phyloP scores from a whole-genome alignment of 352 stramenopile species.

The Globisporangium cederbergense region DNA sequence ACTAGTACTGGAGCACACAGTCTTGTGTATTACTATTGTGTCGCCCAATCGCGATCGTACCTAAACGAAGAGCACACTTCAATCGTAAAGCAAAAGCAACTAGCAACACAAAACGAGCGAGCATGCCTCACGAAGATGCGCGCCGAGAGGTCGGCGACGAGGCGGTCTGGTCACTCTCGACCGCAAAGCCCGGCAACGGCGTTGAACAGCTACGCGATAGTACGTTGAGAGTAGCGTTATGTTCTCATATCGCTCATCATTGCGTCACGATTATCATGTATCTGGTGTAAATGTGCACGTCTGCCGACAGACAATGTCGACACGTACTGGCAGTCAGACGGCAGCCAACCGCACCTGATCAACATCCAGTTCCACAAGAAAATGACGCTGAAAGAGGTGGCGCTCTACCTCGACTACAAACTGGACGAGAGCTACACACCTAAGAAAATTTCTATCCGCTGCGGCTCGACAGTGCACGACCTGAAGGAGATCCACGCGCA shows the following conservation, averaged over 20 bases:
- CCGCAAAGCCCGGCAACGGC: slow-evolving; percentile 96
- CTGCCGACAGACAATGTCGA: slow-evolving; percentile 83
- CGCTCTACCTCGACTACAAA: slow-evolving; percentile 97
- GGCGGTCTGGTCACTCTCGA: slow-evolving; percentile 94
- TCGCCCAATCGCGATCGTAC: neutral
- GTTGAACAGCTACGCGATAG: slow-evolving; percentile 96
- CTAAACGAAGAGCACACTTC: slow-evolving; percentile 1
- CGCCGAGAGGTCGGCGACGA: slow-evolving; percentile 81
- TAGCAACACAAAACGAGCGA: neutral
- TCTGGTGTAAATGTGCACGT: neutral
- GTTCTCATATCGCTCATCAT: neutral
- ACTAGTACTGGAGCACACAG: no score
- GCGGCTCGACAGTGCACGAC: slow-evolving; percentile 94
- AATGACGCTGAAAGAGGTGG: slow-evolving; percentile 91
- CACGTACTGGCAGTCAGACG: slow-evolving; percentile 98
- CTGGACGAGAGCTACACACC: slow-evolving; percentile 98
- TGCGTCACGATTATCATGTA: slow-evolving; percentile 3
- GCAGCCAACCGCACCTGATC: slow-evolving; percentile 94
- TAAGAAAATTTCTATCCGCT: slow-evolving; percentile 92
- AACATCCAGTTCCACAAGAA: slow-evolving; percentile 97
- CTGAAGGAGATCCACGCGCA: slow-evolving; percentile 92
- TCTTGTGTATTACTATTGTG: no score
- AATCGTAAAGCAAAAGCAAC: neutral
- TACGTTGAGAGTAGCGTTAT: slow-evolving; percentile 29
- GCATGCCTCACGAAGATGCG: slow-evolving; percentile 13